Evolutionary conservation across 495 filamentous ascomycete genomes (phyloP), one percentile per base, ranked within the genome.

Genomic region (Alectoria sarmentosa): DNA sequence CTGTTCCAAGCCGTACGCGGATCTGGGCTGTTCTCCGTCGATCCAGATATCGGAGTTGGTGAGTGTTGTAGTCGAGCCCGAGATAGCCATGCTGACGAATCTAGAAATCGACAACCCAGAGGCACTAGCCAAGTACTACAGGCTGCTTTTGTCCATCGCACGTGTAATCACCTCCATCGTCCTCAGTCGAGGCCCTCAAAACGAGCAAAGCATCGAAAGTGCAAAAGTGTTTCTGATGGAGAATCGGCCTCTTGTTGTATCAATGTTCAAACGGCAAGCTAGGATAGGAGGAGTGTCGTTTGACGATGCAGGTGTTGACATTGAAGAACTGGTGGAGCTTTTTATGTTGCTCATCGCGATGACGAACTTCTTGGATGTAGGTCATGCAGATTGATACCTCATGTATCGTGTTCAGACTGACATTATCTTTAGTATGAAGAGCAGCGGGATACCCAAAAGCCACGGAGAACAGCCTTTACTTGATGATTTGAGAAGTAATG

Each of bases 21-120:
- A 32, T 94, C 91, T 5, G 81, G 84, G 14, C 78, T 96, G 17
- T 98, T 98, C 73, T 82, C 86, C n/a, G 86, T 87, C 30, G 94
- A 99, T 74, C 93, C 95, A 8, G 94, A 99, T 74, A 84, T 98
- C 64, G 91, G 92, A 34, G 82, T 92, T 66, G 86, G 87, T 90
- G 67, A 70, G 84, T 78, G 48, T 58, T 58, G 19, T 32, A 46
- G 54, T 59, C 71, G 48, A 64, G 74, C 46, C 23, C 21, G n/a
- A 15, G 44, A 2, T 48, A 30, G 32, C 21, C 48, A 67, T 57
- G 56, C 59, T 74, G 36, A 70, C 66, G 32, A 34, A 10, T 9
- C 8, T 63, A 83, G 84, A 85, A 66, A 83, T 88, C 71, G 85
- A 88, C 37, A 86, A 90, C 67, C 82, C 85, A 15, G 79, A 82